These are phyloP conservation scores for Blastomyces parvus DNA, from an alignment of 2,329 filamentous ascomycete species.

Conservation along the genomic window DNA sequence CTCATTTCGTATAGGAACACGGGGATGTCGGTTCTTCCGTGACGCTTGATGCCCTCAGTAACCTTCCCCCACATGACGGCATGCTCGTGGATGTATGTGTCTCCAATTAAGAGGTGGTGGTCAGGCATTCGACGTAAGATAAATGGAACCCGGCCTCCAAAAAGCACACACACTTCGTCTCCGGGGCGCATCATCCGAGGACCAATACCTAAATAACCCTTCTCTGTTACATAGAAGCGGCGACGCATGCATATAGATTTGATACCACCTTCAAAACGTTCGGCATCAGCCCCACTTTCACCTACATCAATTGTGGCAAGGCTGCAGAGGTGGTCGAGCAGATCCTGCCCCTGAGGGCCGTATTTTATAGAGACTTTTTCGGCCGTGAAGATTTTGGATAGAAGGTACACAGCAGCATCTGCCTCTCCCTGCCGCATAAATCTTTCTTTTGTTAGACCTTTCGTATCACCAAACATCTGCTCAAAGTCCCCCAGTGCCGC, in stretches of 20 bases:
- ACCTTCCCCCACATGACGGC: conserved; percentile 7
- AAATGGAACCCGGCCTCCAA: conserved; percentile 10
- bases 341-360: neutral
- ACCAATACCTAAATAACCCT: conserved; percentile 9
- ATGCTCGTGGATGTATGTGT: conserved; percentile 7
- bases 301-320: neutral
- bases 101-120: conserved; percentile 9
- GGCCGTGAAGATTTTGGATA: neutral
- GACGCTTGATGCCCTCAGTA: conserved; percentile 4
- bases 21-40: conserved; percentile 1
- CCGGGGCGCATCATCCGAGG: conserved; percentile 6
- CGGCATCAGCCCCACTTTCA: neutral
- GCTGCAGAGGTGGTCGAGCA: conserved; percentile 1
- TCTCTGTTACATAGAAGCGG: conserved; percentile 9
- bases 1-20: conserved; percentile 1
- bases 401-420: conserved; percentile 4
- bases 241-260: conserved; percentile 1
- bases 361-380: conserved; percentile 5
- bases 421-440: conserved; percentile 5
- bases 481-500: neutral
- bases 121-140: conserved; percentile 6
- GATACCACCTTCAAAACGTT: conserved; percentile 1
- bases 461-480: neutral
- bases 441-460: conserved; percentile 4
- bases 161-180: conserved; percentile 10